Evolutionary conservation across 768 basidiomycete genomes (phyloP).

Genomic region (Amanita rimosa): DNA sequence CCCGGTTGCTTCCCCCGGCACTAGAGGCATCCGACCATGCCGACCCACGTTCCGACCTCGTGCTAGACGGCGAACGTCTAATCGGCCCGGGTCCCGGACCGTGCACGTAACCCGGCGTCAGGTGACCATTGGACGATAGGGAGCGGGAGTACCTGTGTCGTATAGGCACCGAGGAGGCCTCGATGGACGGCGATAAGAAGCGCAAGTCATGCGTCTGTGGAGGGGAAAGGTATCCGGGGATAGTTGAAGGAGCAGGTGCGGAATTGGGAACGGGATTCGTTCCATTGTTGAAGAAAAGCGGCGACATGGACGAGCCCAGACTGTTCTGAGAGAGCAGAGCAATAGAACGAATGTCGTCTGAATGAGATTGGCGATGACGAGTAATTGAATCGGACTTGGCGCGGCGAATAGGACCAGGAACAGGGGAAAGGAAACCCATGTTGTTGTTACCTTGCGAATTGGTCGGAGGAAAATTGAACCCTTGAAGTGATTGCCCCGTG

Average conservation of each 20-base stretch:
- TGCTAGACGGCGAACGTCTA: conserved; percentile 30
- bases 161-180: not conserved
- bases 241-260: not conserved
- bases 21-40: conserved; percentile 16
- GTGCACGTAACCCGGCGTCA: not conserved
- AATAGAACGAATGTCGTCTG: conserved; percentile 40
- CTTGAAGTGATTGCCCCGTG: conserved; percentile 9
- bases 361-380: conserved; percentile 41
- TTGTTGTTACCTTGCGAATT: not conserved
- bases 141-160: not conserved
- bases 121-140: not conserved
- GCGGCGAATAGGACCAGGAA: conserved; percentile 34
- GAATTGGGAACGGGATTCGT: not conserved
- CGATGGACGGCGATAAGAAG: not conserved
- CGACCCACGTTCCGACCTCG: conserved; percentile 28
- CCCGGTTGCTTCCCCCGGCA: conserved; percentile 16
- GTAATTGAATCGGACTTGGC: conserved; percentile 36
- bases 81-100: conserved; percentile 19
- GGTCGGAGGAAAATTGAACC: conserved; percentile 2
- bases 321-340: not conserved
- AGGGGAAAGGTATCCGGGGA: not conserved
- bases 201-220: not conserved
- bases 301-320: not conserved
- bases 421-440: conserved; percentile 15
- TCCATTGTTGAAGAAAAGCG: not conserved